Percentiles rank a stretch among this genome's conserved stretches.
Conservation (phyloP, 805 yeast genomes). For the Candida tammaniensis region DNA sequence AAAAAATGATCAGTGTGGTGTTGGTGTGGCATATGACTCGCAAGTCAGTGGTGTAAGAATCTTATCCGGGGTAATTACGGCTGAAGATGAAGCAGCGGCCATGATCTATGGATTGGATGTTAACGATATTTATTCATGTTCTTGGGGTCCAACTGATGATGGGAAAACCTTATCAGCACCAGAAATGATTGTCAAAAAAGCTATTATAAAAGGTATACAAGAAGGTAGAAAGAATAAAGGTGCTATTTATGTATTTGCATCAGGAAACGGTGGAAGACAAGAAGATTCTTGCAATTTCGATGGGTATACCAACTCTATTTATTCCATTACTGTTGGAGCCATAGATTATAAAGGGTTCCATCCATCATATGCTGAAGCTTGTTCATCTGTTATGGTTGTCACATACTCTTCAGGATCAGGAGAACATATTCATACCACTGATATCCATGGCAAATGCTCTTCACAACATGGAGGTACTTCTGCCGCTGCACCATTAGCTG, state of each 20-base stretch:
- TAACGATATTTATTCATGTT: slow-evolving; percentile 93
- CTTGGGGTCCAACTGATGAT: slow-evolving; percentile 98
- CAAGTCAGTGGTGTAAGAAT: slow-evolving; percentile 89
- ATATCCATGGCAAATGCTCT: slow-evolving; percentile 66
- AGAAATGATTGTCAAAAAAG: slow-evolving; percentile 69
- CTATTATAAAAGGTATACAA: slow-evolving; percentile 78
- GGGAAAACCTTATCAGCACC: slow-evolving; percentile 88
- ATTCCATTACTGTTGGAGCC: slow-evolving; percentile 92
- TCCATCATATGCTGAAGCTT: slow-evolving; percentile 87
- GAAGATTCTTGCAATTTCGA: slow-evolving; percentile 95
- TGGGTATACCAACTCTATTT: slow-evolving; percentile 94
- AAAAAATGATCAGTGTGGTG: slow-evolving; percentile 86
- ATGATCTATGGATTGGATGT: slow-evolving; percentile 74
- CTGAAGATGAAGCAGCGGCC: slow-evolving; percentile 90
- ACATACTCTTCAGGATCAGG: slow-evolving; percentile 91
- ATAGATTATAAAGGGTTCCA: slow-evolving; percentile 83
- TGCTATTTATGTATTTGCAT: slow-evolving; percentile 88
- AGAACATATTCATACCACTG: slow-evolving; percentile 87
- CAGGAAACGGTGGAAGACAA: slow-evolving; percentile 84
- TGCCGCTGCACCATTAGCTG: slow-evolving; percentile 98
- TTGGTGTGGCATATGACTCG: slow-evolving; percentile 90
- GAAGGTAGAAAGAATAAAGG: slow-evolving; percentile 84
- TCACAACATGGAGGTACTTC: slow-evolving; percentile 91
- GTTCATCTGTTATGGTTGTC: slow-evolving; percentile 92
- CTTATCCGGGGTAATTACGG: slow-evolving; percentile 72